Evolutionary conservation across 2,329 filamentous ascomycete species (phyloP).

Genomic region (Teratosphaeriaceae sp.): DNA sequence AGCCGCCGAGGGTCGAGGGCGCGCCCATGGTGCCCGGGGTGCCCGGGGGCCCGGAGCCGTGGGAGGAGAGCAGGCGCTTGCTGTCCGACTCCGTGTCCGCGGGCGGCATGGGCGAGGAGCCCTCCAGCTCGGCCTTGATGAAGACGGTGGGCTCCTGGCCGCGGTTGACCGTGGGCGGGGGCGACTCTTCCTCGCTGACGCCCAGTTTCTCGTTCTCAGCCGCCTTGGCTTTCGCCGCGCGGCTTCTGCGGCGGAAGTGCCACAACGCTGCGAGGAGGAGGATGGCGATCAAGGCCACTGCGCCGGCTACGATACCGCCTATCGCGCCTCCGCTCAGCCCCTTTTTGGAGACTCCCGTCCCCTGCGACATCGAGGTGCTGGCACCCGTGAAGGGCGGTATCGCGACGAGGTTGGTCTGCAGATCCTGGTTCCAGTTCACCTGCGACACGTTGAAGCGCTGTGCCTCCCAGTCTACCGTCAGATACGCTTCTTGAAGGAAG

Average conservation of each 20-base stretch:
- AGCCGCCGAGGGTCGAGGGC: constrained; percentile 4
- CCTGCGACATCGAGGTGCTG: constrained; percentile 1
- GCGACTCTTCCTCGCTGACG: constrained; percentile 2
- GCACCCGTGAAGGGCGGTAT: constrained; percentile 12
- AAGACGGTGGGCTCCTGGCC: constrained; percentile 28
- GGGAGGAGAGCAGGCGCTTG: constrained; percentile 16
- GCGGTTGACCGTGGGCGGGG: constrained; percentile 1
- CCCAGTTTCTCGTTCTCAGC: constrained; percentile 11
- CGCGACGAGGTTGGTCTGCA: constrained; percentile 20
- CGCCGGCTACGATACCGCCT: constrained; percentile 39
- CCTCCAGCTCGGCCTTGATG: constrained; percentile 41
- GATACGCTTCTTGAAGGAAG: constrained; percentile 62
- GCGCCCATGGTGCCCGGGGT: constrained; percentile 4
- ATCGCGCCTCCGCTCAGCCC: constrained; percentile 32
- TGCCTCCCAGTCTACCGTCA: constrained; percentile 44
- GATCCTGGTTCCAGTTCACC: constrained; percentile 21
- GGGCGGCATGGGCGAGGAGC: constrained; percentile 12
- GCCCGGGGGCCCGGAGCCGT: constrained; percentile 8
- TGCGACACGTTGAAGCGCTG: constrained; percentile 42
- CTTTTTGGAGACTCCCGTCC: constrained; percentile 1
- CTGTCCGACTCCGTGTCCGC: constrained; percentile 8
- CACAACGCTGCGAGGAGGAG: constrained; percentile 28
- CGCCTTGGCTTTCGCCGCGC: constrained; percentile 2
- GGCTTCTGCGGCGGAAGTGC: constrained; percentile 20
- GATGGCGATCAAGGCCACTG: constrained; percentile 29